Evolutionary conservation across 495 filamentous ascomycete genomes (phyloP), one percentile per base, ranked within the genome.

Genomic region (Emericellopsis terricola): DNA sequence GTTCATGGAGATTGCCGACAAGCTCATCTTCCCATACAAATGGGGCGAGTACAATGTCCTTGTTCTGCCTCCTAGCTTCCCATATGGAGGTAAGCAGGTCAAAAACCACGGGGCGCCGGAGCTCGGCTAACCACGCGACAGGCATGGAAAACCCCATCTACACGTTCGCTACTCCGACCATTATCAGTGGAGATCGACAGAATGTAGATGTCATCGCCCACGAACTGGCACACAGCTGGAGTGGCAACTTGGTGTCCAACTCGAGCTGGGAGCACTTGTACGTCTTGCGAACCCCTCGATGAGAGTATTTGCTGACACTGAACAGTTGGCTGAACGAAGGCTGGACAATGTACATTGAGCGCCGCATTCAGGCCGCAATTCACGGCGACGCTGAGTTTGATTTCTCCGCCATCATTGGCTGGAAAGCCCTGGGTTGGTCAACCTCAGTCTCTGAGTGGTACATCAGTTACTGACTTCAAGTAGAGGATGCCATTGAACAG

Each of bases 131-230:
- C 18, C 13, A 8, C 7, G 20, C 37, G n/a, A 63, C 64, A 46
- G 81, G 83, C 27, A 94, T 94, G 86, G 86, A 94, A 60, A 93
- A 93, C 50, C 86, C 86, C 0, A 73, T 89, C 32, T 89, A 78
- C 53, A 94, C 86, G 1, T 94, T 91, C 49, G 84, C 84, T 1
- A 94, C 86, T 10, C 86, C 86, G 13, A 91, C 83, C 23, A 79
- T 94, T 41, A 81, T 94, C 48, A 80, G 73, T 19, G 85, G 85
- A 31, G 89, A 97, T 45, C 73, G 83, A 16, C 77, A 91, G 44
- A 97, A 97, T 42, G 66, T 97, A 4, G 87, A 94, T 56, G 86
- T 94, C 13, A 94, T 97, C 52, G 87, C 89, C 2, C 87, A 97
- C 49, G 87, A 97, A 53, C 65, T 97, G 15, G 65, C 73, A 31